Base-by-base conservation (phyloP, 2,329 filamentous ascomycete species). In the Clarireedia monteithiana region DNA sequence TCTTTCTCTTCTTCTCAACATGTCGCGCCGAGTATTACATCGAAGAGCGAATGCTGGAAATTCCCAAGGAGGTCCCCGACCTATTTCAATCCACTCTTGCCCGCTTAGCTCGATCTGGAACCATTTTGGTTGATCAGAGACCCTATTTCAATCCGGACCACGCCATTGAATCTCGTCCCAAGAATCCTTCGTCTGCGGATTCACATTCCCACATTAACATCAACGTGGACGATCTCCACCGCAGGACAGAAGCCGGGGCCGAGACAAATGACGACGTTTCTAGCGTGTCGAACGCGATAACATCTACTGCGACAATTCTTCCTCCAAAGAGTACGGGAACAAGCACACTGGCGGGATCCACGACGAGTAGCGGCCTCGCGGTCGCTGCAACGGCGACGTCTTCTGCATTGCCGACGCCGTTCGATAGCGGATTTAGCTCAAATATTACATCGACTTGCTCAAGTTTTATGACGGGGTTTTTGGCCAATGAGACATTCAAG, bases 381-480 rank as follows among this genome's bases (percentile, higher is more conserved):
- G 59, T 65, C 24, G 50, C 55, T 39, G 54, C 63, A 17, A 57
- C 59, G 1, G 59, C 63, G 7, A 26, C 45, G 7, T 34, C 70
- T 1, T 73, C 71, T 51, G 72, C 77, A 5, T 71, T 86, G 44
- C 88, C 85, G 0, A 80, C 71, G 10, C 79, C 86, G 2, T 89
- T 89, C 65, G 87, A 91, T 63, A 83, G 79, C 55, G 80, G 77
- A 49, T 69, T 87, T 30, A 77, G 78, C 6, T 77, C 77, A 59
- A 85, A 86, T 63, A 87, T 88, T 70, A 78, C 79, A 3, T 34
- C 59, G 9, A 57, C 45, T 47, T 70, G 68, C 42, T 54, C 61
- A 26, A 50, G 53, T 5, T 70, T 68, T 50, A 68, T 70, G 59
- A 59, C 38, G 40, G 50, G 39, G 23, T 67, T 70, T 59, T 64